Evolutionary conservation across 108 stramenopile species (phyloP).

Genomic region (Skeletonema menzelii): DNA sequence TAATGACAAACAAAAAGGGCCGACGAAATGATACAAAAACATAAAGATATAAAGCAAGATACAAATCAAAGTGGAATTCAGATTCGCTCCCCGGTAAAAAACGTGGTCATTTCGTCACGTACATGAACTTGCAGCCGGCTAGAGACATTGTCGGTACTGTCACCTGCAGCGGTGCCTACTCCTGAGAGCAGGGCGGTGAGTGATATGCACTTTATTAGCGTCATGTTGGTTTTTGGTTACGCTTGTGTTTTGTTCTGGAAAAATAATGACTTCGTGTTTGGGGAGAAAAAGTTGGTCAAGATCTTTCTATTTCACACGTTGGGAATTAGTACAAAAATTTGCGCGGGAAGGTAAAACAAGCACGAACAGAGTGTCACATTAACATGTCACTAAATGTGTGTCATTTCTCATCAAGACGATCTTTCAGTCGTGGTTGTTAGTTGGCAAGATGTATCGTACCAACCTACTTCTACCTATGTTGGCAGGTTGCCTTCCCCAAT

Average conservation of each 20-base stretch:
- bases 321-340: too few species aligned
- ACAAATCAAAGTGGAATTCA: neutral
- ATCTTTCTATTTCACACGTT: neutral
- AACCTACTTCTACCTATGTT: too few species aligned
- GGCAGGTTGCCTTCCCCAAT: too few species aligned
- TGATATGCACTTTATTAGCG: constrained; percentile 14
- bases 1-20: neutral
- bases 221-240: constrained; percentile 8
- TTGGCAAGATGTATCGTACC: too few species aligned
- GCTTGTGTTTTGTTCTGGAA: neutral
- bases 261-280: neutral
- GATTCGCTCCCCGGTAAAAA: neutral
- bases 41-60: neutral
- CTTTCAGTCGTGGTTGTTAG: too few species aligned
- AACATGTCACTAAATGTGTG: too few species aligned
- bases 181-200: constrained; percentile 18
- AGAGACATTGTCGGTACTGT: constrained; percentile 65
- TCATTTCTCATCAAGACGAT: too few species aligned
- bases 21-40: neutral
- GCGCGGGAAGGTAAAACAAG: too few species aligned
- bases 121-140: constrained; percentile 81
- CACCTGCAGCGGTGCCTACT: constrained; percentile 11
- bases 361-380: too few species aligned
- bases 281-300: neutral
- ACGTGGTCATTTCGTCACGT: constrained; percentile 31